phyloP scores from a whole-genome alignment of 139 green algal species.

The Volvox africanus region DNA sequence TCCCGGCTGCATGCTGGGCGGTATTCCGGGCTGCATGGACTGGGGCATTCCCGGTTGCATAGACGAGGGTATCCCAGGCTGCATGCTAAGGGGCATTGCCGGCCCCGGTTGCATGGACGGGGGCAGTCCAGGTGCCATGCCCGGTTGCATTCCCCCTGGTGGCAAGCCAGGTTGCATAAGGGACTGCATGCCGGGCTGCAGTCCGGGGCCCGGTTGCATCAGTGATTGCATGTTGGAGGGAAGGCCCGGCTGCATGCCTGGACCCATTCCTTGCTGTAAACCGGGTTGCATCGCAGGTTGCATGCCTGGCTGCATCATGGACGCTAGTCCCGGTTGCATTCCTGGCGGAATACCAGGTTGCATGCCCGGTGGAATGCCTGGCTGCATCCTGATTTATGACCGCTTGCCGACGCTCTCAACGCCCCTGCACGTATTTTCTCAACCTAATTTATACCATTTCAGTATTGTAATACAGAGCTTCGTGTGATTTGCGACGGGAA shows the following conservation, averaged over 20 bases:
- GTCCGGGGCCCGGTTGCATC: neutral
- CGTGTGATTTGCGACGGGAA: neutral
- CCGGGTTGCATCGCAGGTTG: neutral
- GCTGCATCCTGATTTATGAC: neutral
- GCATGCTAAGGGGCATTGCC: neutral
- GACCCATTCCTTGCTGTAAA: neutral
- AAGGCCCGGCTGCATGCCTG: neutral
- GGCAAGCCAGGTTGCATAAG: neutral
- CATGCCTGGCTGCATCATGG: neutral
- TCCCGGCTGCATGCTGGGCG: neutral
- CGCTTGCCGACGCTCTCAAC: neutral
- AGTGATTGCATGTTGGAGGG: neutral
- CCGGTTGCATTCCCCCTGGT: neutral
- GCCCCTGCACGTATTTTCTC: neutral
- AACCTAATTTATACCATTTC: too few species aligned
- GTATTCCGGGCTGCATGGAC: slow-evolving; percentile 5
- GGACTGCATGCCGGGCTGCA: slow-evolving; percentile 3
- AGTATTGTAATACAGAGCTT: neutral
- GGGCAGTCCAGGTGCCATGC: neutral
- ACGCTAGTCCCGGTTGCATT: neutral
- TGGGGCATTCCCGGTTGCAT: neutral
- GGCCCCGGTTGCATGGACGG: neutral
- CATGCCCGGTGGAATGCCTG: neutral
- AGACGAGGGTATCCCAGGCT: neutral
- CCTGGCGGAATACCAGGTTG: neutral